phyloP scores from a whole-genome alignment of 148 eudicot genomes.

The Vaccinium myrtillus region DNA sequence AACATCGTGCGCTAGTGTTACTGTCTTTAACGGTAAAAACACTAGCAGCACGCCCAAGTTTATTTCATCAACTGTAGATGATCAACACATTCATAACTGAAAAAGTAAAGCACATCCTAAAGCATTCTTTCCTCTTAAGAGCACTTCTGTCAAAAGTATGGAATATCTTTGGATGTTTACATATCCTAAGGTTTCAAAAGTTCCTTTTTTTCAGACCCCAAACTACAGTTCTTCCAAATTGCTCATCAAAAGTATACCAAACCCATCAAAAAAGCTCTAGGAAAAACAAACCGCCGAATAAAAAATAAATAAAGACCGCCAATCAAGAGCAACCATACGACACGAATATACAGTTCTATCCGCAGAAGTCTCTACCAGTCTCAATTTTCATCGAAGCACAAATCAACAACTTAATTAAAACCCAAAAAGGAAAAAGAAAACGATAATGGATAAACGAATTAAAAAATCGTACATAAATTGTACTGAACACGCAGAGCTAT shows the following conservation, averaged over 20 bases:
- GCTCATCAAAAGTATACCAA: constrained; percentile 11
- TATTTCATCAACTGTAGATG: not conserved
- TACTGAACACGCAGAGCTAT: not conserved
- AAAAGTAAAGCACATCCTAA: not conserved
- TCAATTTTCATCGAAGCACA: not conserved
- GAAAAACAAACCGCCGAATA: not conserved
- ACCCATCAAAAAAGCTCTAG: constrained; percentile 5
- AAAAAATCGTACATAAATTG: not conserved
- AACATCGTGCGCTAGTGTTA: too few species aligned
- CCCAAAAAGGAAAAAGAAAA: not conserved
- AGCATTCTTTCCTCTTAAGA: not conserved
- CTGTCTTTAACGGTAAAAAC: too few species aligned
- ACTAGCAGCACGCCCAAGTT: not conserved
- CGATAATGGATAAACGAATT: not conserved
- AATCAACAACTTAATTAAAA: not conserved
- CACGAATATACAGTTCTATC: not conserved
- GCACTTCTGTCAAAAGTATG: not conserved
- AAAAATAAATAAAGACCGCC: not conserved
- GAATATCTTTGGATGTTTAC: constrained; percentile 12
- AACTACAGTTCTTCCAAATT: constrained; percentile 11
- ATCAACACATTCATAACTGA: not conserved
- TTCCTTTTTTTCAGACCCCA: not conserved
- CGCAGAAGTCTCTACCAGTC: not conserved
- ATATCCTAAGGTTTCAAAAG: not conserved
- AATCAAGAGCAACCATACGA: not conserved